Base-by-base conservation (phyloP, 192 early-diverging fungal species). In the Podila minutissima region DNA sequence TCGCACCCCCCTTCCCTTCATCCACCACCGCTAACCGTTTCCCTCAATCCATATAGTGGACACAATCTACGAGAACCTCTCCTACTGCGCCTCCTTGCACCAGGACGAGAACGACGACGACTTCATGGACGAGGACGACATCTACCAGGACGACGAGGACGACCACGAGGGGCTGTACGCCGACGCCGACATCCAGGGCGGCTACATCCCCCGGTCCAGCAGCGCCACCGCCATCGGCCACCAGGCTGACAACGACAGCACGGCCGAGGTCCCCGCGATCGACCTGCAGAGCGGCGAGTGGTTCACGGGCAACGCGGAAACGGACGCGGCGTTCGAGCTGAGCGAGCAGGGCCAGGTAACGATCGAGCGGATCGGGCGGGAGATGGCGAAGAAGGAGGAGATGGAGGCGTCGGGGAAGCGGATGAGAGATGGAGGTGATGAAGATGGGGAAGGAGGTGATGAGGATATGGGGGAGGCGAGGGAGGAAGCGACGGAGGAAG, bases 51-150 rank as follows among this genome's bases (percentile, higher is more conserved):
- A 37, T 37, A 37, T 75, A 93, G 92, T 93, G 83, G 92, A 93
- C 29, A 74, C 79, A 13, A 86, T 93, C 24, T 93, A 88, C 84
- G 82, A 89, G 58, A 89, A 88, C 35, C 62, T 93, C 46, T 88
- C 91, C 7, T 84, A 90, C 20, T 93, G 92, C 68, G 90, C 90
- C 4, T 87, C 88, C 4, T 74, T 92, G 2, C 92, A 93, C 62
- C 92, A 91, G n/a, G 92, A 93, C 11, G 85, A 89, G 17, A 71
- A 74, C 7, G 83, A 77, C 3, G 87, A 83, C n/a, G 82, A 68
- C 13, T 59, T 69, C 57, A 77, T 77, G 24, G 82, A 72, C 29
- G 74, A 75, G 33, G 77, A 69, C 15, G 77, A 72, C 28, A 37
- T 26, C n/a, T 72, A 73, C 20, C 48, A 64, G 41, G 70, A 72